Base-by-base conservation (phyloP, 2,329 filamentous ascomycete genomes). In the Huntiella moniliformis region DNA sequence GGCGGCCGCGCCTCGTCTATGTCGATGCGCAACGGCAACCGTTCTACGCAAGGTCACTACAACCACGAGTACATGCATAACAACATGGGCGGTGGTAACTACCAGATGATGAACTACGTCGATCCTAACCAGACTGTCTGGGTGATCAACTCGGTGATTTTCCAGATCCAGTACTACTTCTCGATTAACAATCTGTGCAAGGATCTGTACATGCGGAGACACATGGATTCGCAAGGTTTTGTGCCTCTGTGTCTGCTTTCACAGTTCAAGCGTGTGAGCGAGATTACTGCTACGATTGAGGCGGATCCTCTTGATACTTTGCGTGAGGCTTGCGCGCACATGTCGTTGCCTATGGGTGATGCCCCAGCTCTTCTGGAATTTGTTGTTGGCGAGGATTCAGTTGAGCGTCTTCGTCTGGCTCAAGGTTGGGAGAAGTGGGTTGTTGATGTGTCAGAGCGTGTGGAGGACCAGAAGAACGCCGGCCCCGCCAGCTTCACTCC, bases 171-270 rank as follows among this genome's bases (percentile, higher is more conserved):
- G 56, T 98, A 95, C 66, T 98, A 98, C 63, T 94, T 98, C 63
- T 96, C 88, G 0, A 73, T 94, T 22, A 83, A 95, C 56, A 98
- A 98, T 58, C 70, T 96, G 42, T 82, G 84, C 70, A 95, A 94
- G 63, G 91, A 98, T 57, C 70, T 83, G 56, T 96, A 77, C 61
- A 69, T 98, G 49, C 79, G 91, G 48, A 78, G 75, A 56, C 79
- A 87, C 54, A 96, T 98, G 91, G 88, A 98, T 58, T 83, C 82
- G 1, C 83, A 96, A 60, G 91, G 91, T 13, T 96, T 87, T 56
- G 87, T 95, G 11, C 77, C 76, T 43, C 65, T 98, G 44, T 69
- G 72, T 32, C 73, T 94, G 49, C 79, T 98, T 54, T 73, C 81
- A 16, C 71, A 70, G n/a, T 98, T 98, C 68, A 85, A 84, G 61